phyloP scores from a whole-genome alignment of 371 early-diverging fungal genomes.

The Phascolomyces articulosus region DNA sequence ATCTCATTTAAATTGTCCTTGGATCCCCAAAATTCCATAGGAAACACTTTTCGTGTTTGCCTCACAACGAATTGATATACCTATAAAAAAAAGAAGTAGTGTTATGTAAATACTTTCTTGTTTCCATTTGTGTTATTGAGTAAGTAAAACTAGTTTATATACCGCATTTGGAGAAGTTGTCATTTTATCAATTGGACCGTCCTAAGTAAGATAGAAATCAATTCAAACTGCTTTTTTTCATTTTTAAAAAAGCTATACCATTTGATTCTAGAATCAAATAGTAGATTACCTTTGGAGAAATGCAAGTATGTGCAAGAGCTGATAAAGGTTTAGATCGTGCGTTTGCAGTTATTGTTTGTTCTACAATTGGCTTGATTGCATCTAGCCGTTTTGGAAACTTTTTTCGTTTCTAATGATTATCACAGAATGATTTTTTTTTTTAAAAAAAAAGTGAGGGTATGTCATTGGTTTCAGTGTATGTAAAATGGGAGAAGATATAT shows the following conservation, averaged over 20 bases:
- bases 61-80: slow-evolving; percentile 12
- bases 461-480: too few relatives aligned
- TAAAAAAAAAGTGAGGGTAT: background rate
- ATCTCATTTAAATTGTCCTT: slow-evolving; percentile 46
- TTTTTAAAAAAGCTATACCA: too few relatives aligned
- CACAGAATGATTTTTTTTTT: background rate
- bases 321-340: background rate
- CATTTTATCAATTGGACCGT: background rate
- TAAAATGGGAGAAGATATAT: too few relatives aligned
- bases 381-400: background rate
- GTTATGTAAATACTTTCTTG: background rate
- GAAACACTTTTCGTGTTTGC: slow-evolving; percentile 46
- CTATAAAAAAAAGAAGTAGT: background rate
- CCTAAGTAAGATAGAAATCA: background rate
- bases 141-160: background rate
- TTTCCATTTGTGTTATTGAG: too few relatives aligned
- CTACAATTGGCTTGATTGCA: background rate
- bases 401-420: background rate
- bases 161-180: background rate
- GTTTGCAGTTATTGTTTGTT: background rate
- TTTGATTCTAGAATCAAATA: too few relatives aligned
- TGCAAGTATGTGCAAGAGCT: background rate
- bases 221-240: too few relatives aligned
- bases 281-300: background rate
- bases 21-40: slow-evolving; percentile 57